Percentiles rank a stretch among this genome's conserved stretches.
Conservation (phyloP, 805 yeast species). For the Myxozyma monticola region DNA sequence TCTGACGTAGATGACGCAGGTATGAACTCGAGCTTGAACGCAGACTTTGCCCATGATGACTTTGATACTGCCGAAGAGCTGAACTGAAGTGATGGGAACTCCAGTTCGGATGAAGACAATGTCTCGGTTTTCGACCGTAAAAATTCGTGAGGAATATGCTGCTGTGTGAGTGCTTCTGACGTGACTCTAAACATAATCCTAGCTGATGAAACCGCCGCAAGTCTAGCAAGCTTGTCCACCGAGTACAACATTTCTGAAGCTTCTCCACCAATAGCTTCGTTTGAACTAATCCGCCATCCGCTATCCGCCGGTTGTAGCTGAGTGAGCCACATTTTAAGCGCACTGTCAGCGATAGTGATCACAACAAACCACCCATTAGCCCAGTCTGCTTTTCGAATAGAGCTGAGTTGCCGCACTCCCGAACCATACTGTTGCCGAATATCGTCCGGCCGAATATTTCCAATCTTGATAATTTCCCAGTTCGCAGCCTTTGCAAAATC, state of each 20-base stretch:
- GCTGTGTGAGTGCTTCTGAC: conserved; percentile 14
- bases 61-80: conserved; percentile 19
- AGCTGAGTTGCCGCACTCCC: conserved; percentile 19
- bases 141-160: conserved; percentile 15
- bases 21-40: conserved; percentile 21
- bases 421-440: conserved; percentile 24
- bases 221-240: conserved; percentile 6
- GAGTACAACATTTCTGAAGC: conserved; percentile 22
- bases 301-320: conserved; percentile 25
- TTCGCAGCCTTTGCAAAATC: conserved; percentile 10
- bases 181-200: conserved; percentile 23
- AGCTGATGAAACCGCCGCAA: conserved; percentile 20
- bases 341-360: conserved; percentile 18
- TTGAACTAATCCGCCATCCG: conserved; percentile 27
- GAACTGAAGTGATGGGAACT: conserved; percentile 17
- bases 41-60: conserved; percentile 26
- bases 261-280: conserved; percentile 20
- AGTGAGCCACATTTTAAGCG: conserved; percentile 18
- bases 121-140: not conserved
- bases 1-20: conserved; percentile 4
- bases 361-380: conserved; percentile 29
- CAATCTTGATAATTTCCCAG: conserved; percentile 28
- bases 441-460: conserved; percentile 28
- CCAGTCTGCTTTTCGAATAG: conserved; percentile 25
- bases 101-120: not conserved